phyloP scores from a whole-genome alignment of 2,329 filamentous ascomycete species.

The Fusarium globosum region DNA sequence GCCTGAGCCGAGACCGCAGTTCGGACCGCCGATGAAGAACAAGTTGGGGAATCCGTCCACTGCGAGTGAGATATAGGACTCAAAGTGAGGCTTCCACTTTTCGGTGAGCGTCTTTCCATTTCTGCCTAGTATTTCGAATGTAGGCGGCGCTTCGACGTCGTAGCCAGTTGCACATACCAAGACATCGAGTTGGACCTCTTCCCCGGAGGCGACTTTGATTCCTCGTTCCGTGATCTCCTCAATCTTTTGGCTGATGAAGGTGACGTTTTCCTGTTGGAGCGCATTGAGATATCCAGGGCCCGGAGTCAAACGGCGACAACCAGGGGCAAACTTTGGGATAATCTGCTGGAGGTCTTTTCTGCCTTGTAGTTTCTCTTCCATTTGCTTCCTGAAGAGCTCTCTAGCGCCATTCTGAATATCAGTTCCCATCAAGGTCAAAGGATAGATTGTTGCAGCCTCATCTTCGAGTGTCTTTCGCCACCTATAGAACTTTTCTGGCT shows the following conservation, averaged over 20 bases:
- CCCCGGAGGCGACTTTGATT: neutral
- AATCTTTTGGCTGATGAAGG: neutral
- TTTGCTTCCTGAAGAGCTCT: neutral
- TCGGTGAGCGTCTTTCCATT: neutral
- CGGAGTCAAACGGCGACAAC: neutral
- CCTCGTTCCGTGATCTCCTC: neutral
- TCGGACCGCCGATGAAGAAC: neutral
- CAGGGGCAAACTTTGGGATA: neutral
- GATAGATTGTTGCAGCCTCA: neutral
- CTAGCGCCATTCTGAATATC: rapidly evolving
- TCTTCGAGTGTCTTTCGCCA: neutral
- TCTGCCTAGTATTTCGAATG: rapidly evolving
- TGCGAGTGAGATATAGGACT: neutral
- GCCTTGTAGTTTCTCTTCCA: neutral
- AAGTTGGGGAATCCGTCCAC: neutral
- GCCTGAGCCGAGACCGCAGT: neutral
- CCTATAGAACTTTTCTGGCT: neutral
- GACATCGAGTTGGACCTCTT: neutral
- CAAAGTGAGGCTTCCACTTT: neutral
- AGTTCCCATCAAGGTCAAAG: neutral
- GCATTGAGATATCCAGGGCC: neutral
- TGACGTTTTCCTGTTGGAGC: neutral
- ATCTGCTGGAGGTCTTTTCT: neutral
- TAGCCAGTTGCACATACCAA: neutral
- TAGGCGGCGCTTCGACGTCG: neutral